Evolutionary conservation across 257 asterid species (phyloP).

Genomic region (Scutellaria minor): DNA sequence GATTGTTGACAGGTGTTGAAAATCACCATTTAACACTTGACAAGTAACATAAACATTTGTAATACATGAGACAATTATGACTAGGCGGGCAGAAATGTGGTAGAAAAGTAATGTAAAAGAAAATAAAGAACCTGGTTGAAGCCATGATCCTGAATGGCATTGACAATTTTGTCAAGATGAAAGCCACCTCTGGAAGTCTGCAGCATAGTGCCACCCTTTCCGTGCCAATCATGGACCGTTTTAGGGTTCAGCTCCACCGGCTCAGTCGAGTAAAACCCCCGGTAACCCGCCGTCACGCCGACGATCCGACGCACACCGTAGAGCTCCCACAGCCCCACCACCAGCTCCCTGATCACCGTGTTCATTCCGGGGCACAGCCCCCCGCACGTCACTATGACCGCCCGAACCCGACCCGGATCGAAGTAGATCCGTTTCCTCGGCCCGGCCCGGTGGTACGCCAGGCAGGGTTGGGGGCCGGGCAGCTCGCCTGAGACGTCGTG

Average conservation of each 20-base stretch:
- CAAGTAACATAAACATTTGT: no score
- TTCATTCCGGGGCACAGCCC: slow-evolving; percentile 90
- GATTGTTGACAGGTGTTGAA: no score
- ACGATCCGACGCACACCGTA: slow-evolving; percentile 68
- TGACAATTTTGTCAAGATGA: slow-evolving; percentile 58
- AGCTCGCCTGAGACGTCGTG: slow-evolving; percentile 47
- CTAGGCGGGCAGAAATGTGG: no score
- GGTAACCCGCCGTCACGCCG: slow-evolving; percentile 70
- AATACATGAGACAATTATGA: no score
- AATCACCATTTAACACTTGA: no score
- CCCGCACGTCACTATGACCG: slow-evolving; percentile 84
- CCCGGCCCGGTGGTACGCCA: slow-evolving; percentile 78
- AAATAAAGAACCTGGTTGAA: slow-evolving; percentile 61
- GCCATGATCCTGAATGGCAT: slow-evolving; percentile 62
- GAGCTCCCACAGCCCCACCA: slow-evolving; percentile 78
- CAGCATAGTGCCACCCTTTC: slow-evolving; percentile 68
- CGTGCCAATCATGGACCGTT: slow-evolving; percentile 73
- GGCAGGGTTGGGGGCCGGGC: slow-evolving; percentile 33
- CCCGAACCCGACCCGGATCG: slow-evolving; percentile 52
- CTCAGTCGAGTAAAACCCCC: slow-evolving; percentile 67
- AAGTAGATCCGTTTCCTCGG: slow-evolving; percentile 64
- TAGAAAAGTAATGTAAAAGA: no score
- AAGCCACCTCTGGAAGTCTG: slow-evolving; percentile 86
- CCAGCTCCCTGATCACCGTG: slow-evolving; percentile 85
- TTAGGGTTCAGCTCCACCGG: slow-evolving; percentile 55